Evolutionary conservation across 1,139 yeast species (phyloP).

Genomic region (Kazachstania sp.): DNA sequence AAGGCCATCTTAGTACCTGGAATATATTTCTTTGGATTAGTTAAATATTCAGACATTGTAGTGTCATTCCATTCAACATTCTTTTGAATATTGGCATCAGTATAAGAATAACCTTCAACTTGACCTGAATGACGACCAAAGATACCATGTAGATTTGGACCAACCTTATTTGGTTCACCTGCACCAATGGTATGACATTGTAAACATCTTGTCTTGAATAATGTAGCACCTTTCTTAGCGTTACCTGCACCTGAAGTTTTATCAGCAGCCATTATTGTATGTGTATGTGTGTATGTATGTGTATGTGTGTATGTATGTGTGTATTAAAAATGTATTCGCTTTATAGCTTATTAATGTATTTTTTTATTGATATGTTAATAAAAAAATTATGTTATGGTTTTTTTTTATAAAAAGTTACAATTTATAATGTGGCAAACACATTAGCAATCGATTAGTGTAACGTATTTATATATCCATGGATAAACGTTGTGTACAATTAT

Average conservation of each 20-base stretch:
- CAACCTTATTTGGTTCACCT: constrained; percentile 98
- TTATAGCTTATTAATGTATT: too few relatives aligned
- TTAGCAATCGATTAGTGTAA: too few relatives aligned
- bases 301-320: not conserved
- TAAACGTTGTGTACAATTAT: too few relatives aligned
- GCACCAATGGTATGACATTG: constrained; percentile 97
- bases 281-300: not conserved
- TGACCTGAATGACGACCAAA: constrained; percentile 87
- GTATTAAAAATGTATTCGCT: not conserved
- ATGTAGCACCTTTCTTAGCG: constrained; percentile 96
- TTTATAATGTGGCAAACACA: too few relatives aligned
- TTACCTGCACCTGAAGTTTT: constrained; percentile 41
- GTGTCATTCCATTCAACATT: constrained; percentile 84
- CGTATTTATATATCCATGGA: too few relatives aligned
- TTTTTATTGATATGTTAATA: too few relatives aligned
- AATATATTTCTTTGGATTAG: constrained; percentile 99
- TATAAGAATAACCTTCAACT: constrained; percentile 90
- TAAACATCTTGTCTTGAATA: constrained; percentile 97
- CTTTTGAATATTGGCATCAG: constrained; percentile 97
- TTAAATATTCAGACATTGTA: constrained; percentile 89
- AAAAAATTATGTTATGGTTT: too few relatives aligned
- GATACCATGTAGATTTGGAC: constrained; percentile 96
- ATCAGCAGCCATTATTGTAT: constrained; percentile 4
- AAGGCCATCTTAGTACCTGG: constrained; percentile 99
- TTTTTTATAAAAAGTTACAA: too few relatives aligned